Conservation (phyloP, 352 stramenopile genomes). For the Pythium apleroticum region DNA sequence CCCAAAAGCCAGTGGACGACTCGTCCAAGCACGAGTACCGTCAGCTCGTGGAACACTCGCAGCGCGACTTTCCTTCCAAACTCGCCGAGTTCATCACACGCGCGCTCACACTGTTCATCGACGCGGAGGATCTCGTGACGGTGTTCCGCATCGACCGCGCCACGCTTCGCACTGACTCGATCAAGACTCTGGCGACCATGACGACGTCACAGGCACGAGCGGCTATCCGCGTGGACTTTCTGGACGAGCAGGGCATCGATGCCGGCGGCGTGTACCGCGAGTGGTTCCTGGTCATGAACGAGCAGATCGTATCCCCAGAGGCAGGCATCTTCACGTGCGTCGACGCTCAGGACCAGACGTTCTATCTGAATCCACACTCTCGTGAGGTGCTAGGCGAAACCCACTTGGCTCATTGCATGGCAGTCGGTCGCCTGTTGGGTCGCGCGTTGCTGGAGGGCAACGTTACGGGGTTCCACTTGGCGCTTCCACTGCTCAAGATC, state of each 20-base stretch:
- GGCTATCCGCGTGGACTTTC: constrained; percentile 52
- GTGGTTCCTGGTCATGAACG: constrained; percentile 56
- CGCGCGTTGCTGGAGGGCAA: constrained; percentile 65
- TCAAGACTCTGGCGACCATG: constrained; percentile 28
- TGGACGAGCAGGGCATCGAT: constrained; percentile 55
- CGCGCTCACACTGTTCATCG: constrained; percentile 15
- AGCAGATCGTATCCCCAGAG: constrained; percentile 26
- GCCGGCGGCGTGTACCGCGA: constrained; percentile 66
- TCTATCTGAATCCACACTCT: constrained; percentile 37
- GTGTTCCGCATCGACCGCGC: constrained; percentile 26
- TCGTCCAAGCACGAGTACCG: constrained; percentile 6
- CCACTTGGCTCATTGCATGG: constrained; percentile 31
- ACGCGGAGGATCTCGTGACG: constrained; percentile 20
- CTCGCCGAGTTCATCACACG: constrained; percentile 37
- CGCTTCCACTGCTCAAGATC: constrained; percentile 92
- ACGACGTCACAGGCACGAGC: constrained; percentile 21
- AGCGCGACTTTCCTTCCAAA: constrained; percentile 34
- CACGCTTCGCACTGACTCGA: constrained; percentile 29
- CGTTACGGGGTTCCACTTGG: constrained; percentile 87
- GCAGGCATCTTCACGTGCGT: constrained; percentile 30
- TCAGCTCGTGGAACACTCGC: constrained; percentile 17
- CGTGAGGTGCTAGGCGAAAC: constrained; percentile 21
- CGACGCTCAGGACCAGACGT: constrained; percentile 32
- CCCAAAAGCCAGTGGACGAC: neutral
- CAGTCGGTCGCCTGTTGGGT: constrained; percentile 28